phyloP scores from a whole-genome alignment of 345 rosid genomes.

The Ailanthus altissimus region DNA sequence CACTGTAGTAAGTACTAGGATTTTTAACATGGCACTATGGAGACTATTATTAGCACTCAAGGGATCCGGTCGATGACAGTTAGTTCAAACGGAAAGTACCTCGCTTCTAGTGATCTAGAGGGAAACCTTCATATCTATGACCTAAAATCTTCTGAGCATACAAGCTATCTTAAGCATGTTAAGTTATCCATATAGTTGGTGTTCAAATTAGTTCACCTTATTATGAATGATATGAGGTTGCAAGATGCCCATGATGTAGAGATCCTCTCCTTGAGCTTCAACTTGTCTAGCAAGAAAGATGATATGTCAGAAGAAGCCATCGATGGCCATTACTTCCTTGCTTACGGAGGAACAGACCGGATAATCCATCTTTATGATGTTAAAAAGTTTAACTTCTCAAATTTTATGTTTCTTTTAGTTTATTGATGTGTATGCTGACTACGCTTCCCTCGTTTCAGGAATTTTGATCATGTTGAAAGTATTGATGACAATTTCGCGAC shows the following conservation, averaged over 20 bases:
- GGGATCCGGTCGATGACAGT: slow-evolving; percentile 75
- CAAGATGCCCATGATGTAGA: slow-evolving; percentile 77
- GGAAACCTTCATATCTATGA: slow-evolving; percentile 87
- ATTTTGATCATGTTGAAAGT: slow-evolving; percentile 62
- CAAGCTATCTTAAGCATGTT: not conserved
- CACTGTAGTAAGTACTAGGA: slow-evolving; percentile 65
- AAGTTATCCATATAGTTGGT: not conserved
- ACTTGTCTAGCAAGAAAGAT: slow-evolving; percentile 42
- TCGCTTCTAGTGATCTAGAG: slow-evolving; percentile 79
- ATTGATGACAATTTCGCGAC: slow-evolving; percentile 73
- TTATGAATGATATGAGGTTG: slow-evolving; percentile 19
- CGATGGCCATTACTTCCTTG: slow-evolving; percentile 57
- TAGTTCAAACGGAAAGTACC: slow-evolving; percentile 75
- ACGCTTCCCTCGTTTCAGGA: slow-evolving; percentile 47
- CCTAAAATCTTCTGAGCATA: slow-evolving; percentile 61
- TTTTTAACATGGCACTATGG: slow-evolving; percentile 60
- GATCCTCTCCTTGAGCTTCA: slow-evolving; percentile 77
- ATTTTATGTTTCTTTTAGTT: slow-evolving; percentile 24
- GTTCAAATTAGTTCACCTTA: slow-evolving; percentile 21
- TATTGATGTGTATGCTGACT: slow-evolving; percentile 23
- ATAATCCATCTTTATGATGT: slow-evolving; percentile 71
- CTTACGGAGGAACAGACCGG: slow-evolving; percentile 74
- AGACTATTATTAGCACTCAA: slow-evolving; percentile 46
- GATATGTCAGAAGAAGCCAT: slow-evolving; percentile 34
- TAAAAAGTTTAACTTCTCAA: slow-evolving; percentile 49